A percentile compares a stretch with the other conserved stretches of the same genome.
Conservation (phyloP, 192 early-diverging fungal species). For the Coemansia sp. region DNA sequence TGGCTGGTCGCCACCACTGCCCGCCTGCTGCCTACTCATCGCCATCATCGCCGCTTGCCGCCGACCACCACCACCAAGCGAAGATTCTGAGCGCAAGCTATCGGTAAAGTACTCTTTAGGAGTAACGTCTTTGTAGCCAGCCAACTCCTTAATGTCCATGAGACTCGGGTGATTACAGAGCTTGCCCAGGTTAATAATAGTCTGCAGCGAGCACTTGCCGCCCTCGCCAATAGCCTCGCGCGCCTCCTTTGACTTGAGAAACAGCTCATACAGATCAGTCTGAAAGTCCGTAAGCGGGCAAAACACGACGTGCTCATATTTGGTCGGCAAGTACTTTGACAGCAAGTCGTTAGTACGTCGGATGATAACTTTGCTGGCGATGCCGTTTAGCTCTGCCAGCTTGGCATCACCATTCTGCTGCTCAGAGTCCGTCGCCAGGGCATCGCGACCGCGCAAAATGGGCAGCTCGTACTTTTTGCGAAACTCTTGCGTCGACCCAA, state of each 20-base stretch:
- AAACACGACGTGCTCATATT: conserved; percentile 99
- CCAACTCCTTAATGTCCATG: conserved; percentile 65
- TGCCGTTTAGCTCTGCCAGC: conserved; percentile 77
- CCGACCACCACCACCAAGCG: background rate
- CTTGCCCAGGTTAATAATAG: conserved; percentile 93
- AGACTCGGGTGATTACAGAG: conserved; percentile 97
- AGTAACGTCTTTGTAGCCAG: conserved; percentile 63
- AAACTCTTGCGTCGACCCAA: conserved; percentile 89
- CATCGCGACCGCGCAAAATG: conserved; percentile 91
- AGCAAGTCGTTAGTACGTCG: conserved; percentile 94
- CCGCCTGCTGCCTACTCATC: conserved; percentile 1
- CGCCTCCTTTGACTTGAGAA: conserved; percentile 70
- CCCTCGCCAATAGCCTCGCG: conserved; percentile 61
- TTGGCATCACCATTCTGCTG: conserved; percentile 79
- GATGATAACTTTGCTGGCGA: conserved; percentile 97
- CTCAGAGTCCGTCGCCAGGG: conserved; percentile 83
- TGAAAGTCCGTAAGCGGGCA: conserved; percentile 81
- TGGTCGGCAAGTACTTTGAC: conserved; percentile 95
- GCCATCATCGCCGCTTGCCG: conserved; percentile 18
- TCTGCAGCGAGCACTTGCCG: conserved; percentile 84
- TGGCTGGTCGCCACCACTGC: conserved; percentile 22
- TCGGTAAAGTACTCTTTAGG: conserved; percentile 60
- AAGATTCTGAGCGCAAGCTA: conserved; percentile 5
- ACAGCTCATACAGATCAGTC: conserved; percentile 79
- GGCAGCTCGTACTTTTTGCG: conserved; percentile 92